Conservation (phyloP, 2,329 filamentous ascomycete species). For the Talaromyces sp. region DNA sequence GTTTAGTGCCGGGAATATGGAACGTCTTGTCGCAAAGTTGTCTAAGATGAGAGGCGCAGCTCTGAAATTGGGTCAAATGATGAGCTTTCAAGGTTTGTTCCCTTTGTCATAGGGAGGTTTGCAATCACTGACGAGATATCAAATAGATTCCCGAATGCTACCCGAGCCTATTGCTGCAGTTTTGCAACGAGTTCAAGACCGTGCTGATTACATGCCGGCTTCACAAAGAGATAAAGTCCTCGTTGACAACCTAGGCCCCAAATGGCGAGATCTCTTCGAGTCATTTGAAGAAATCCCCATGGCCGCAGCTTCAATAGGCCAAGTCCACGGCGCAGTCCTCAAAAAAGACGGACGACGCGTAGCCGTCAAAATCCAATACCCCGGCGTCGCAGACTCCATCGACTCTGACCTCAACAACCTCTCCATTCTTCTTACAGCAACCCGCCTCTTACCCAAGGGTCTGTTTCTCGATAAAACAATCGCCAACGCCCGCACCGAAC, state of each 20-base stretch:
- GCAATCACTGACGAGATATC: not conserved
- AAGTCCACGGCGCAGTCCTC: constrained; percentile 84
- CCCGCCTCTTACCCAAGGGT: constrained; percentile 83
- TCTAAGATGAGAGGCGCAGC: constrained; percentile 96
- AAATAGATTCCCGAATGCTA: constrained; percentile 83
- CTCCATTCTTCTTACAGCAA: constrained; percentile 84
- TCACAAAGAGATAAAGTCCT: constrained; percentile 89
- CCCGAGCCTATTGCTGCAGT: constrained; percentile 84
- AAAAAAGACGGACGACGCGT: constrained; percentile 72
- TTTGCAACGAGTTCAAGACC: constrained; percentile 89
- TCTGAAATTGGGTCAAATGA: constrained; percentile 96
- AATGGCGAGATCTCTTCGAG: constrained; percentile 81
- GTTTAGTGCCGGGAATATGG: constrained; percentile 86
- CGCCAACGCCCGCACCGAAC: constrained; percentile 84
- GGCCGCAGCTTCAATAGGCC: constrained; percentile 93
- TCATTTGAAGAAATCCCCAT: constrained; percentile 89
- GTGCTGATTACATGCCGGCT: constrained; percentile 95
- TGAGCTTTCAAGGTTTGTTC: constrained; percentile 76
- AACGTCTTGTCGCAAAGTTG: constrained; percentile 85
- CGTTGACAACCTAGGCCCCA: constrained; percentile 69
- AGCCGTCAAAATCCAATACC: constrained; percentile 96
- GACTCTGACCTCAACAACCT: constrained; percentile 95
- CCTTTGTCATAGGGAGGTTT: not conserved
- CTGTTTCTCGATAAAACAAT: constrained; percentile 97
- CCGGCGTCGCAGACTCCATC: constrained; percentile 91